These are phyloP conservation scores for Fomes fomentarius DNA, from an alignment of 1,284 basidiomycete genomes.

Conservation along the genomic window DNA sequence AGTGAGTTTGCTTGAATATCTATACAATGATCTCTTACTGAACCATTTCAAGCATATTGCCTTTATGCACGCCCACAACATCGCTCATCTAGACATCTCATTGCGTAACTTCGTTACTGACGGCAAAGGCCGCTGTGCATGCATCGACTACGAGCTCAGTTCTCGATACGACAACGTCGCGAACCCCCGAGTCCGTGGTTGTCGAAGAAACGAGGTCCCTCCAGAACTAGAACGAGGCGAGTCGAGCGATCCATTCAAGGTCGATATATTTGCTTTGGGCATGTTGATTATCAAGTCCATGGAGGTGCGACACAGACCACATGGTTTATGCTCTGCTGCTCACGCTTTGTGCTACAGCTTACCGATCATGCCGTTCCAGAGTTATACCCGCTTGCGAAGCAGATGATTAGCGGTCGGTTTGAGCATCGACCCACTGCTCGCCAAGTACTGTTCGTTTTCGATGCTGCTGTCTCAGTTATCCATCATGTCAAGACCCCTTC, in stretches of 20 bases:
- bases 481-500: conserved; percentile 35
- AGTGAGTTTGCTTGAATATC: conserved; percentile 37
- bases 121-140: conserved; percentile 63
- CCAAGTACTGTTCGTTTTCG: conserved; percentile 52
- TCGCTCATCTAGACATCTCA: conserved; percentile 75
- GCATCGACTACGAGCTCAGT: conserved; percentile 75
- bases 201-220: conserved; percentile 65
- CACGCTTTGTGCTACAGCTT: conserved; percentile 43
- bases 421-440: conserved; percentile 53
- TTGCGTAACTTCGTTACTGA: conserved; percentile 69
- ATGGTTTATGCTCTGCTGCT: too few species aligned
- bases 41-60: conserved; percentile 52
- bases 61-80: conserved; percentile 68
- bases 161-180: conserved; percentile 46
- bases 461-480: conserved; percentile 44
- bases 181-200: conserved; percentile 44
- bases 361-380: conserved; percentile 60
- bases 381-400: conserved; percentile 51
- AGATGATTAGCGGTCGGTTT: conserved; percentile 58
- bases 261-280: conserved; percentile 72
- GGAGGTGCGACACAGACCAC: too few species aligned
- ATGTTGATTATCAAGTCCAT: conserved; percentile 64
- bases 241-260: conserved; percentile 62
- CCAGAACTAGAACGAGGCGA: conserved; percentile 64
- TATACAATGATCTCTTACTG: conserved; percentile 3